A percentile compares a stretch with the other conserved stretches of the same genome.
Evolutionary conservation across 495 filamentous ascomycete species (phyloP).

Genomic region (Penicillium waksmanii): DNA sequence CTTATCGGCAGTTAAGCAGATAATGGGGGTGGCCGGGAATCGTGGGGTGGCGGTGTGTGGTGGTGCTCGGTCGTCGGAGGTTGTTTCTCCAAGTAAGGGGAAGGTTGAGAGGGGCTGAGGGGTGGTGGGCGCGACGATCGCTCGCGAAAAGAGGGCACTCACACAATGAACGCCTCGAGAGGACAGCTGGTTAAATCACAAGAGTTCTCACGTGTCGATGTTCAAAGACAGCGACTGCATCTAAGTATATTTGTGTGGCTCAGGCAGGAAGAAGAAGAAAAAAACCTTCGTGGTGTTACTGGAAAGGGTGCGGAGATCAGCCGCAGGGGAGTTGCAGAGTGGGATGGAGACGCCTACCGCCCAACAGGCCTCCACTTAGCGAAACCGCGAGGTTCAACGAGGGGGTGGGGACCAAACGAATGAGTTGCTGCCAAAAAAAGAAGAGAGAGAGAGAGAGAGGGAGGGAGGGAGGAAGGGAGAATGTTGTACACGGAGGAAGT

Average conservation of each 20-base stretch:
- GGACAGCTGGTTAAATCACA: conserved; percentile 21
- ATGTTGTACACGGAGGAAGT: conserved; percentile 48
- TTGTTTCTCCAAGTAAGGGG: conserved; percentile 41
- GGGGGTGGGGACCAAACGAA: conserved; percentile 24
- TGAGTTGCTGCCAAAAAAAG: conserved; percentile 25
- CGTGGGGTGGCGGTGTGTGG: conserved; percentile 42
- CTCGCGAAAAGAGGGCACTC: conserved; percentile 36
- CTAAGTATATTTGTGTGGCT: conserved; percentile 8
- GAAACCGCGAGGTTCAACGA: conserved; percentile 15
- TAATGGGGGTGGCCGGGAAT: conserved; percentile 11
- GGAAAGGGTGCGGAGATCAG: conserved; percentile 36
- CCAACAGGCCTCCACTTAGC: conserved; percentile 26
- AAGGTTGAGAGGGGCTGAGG: conserved; percentile 46
- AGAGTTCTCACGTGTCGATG: conserved; percentile 1
- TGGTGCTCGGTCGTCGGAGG: conserved; percentile 16
- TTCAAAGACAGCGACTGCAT: conserved; percentile 13
- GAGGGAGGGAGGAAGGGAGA: conserved; percentile 33
- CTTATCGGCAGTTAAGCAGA: conserved; percentile 8
- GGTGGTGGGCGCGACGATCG: conserved; percentile 42
- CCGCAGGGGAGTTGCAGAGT: conserved; percentile 30
- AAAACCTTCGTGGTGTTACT: conserved; percentile 28
- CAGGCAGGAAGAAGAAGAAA: conserved; percentile 5
- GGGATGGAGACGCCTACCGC: conserved; percentile 35
- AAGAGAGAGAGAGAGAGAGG: conserved; percentile 27
- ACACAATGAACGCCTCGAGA: conserved; percentile 53